Evolutionary conservation across 2,329 filamentous ascomycete species (phyloP).

Genomic region (Aspergillus fructus): DNA sequence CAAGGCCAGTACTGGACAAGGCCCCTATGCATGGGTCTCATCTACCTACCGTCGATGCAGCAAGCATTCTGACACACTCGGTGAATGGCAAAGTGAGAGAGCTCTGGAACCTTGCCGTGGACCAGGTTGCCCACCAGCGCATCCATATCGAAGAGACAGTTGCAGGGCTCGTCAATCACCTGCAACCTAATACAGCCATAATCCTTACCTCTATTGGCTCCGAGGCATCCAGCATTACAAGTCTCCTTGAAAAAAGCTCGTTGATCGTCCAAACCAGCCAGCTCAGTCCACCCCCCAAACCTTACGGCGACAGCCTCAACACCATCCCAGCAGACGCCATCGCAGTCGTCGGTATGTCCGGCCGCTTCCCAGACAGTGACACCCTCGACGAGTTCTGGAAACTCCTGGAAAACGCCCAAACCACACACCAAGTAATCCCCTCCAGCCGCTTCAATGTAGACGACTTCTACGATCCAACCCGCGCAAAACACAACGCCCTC

Average conservation of each 20-base stretch:
- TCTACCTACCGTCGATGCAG: not conserved
- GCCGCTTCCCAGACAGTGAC: slow-evolving; percentile 12
- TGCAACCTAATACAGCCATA: not conserved
- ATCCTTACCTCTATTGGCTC: not conserved
- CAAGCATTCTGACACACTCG: not conserved
- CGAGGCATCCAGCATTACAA: not conserved
- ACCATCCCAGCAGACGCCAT: not conserved
- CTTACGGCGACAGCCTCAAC: not conserved
- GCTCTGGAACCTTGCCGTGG: not conserved
- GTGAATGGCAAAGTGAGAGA: not conserved
- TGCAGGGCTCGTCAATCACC: not conserved
- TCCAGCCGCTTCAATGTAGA: slow-evolving; percentile 66
- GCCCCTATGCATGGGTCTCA: not conserved
- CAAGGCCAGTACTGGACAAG: not conserved
- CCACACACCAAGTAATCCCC: slow-evolving; percentile 60
- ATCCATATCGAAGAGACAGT: not conserved
- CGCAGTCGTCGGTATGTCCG: slow-evolving; percentile 11
- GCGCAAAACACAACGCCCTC: slow-evolving; percentile 68
- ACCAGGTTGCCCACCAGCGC: not conserved
- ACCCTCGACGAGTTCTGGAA: slow-evolving; percentile 6
- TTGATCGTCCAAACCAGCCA: not conserved
- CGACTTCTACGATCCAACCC: slow-evolving; percentile 65
- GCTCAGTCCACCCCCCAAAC: not conserved
- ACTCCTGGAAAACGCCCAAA: not conserved
- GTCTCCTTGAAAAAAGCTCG: not conserved